Evolutionary conservation across 345 rosid species (phyloP).

Genomic region (Gossypioides kirkii): DNA sequence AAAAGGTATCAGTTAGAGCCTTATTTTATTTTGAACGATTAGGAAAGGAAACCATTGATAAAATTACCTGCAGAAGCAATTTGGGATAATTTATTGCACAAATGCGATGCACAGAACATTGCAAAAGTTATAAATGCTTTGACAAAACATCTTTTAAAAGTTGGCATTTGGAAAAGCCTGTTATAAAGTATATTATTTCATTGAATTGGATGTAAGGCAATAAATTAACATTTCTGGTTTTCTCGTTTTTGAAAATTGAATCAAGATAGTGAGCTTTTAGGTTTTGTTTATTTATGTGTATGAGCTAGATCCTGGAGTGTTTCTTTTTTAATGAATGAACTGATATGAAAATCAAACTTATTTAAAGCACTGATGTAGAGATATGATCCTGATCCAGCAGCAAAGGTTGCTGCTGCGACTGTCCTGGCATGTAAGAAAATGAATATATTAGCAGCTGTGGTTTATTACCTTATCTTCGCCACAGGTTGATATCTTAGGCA

Average conservation of each 20-base stretch:
- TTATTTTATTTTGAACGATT: not conserved
- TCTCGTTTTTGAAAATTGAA: not conserved
- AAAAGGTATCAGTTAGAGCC: not conserved
- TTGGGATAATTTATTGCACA: not conserved
- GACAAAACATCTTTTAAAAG: not conserved
- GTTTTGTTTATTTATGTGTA: not conserved
- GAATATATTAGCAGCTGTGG: too few relatives aligned
- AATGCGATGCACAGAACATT: not conserved
- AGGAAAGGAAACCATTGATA: not conserved
- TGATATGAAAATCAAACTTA: not conserved
- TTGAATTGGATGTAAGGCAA: not conserved
- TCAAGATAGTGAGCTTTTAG: not conserved
- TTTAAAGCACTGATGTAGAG: constrained; percentile 44
- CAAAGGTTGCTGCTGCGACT: constrained; percentile 95
- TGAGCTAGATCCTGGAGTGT: constrained; percentile 1
- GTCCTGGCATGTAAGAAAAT: constrained; percentile 93
- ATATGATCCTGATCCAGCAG: constrained; percentile 96
- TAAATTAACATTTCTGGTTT: not conserved
- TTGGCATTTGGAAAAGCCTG: not conserved
- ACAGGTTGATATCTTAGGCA: too few relatives aligned
- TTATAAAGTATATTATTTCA: not conserved
- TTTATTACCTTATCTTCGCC: too few relatives aligned
- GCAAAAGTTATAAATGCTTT: not conserved
- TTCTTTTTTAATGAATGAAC: not conserved
- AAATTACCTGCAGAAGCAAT: not conserved